Conservation (phyloP, 2,329 filamentous ascomycete species). For the Colletotrichum tofieldiae region DNA sequence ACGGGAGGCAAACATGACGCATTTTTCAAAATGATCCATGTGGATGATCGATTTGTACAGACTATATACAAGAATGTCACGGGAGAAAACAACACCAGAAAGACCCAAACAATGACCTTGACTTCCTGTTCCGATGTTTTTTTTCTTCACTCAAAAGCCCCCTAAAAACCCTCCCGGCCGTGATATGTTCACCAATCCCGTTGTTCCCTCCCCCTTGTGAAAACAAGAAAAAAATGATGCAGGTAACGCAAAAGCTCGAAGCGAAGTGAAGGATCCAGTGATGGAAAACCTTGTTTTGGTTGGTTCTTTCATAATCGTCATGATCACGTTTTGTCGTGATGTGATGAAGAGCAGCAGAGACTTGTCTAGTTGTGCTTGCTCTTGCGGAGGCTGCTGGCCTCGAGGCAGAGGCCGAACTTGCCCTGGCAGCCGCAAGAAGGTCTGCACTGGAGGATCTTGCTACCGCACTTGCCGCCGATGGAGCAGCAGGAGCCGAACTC, state of each 20-base stretch:
- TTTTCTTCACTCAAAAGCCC: slow-evolving; percentile 4
- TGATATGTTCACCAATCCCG: slow-evolving; percentile 17
- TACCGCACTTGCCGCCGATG: slow-evolving; percentile 56
- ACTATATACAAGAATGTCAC: slow-evolving; percentile 40
- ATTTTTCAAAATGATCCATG: background rate
- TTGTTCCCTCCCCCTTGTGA: background rate
- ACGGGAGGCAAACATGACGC: background rate
- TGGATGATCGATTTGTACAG: slow-evolving; percentile 14
- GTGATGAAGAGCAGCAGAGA: slow-evolving; percentile 5
- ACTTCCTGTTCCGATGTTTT: slow-evolving; percentile 17
- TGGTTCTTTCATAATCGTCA: slow-evolving; percentile 23
- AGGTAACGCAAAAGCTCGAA: slow-evolving; percentile 7
- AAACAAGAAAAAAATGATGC: background rate
- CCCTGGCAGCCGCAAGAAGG: slow-evolving; percentile 53
- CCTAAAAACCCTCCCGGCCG: slow-evolving; percentile 3
- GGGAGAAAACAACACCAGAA: slow-evolving; percentile 28
- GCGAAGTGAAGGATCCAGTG: slow-evolving; percentile 9
- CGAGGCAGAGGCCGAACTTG: slow-evolving; percentile 54
- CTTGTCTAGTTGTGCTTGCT: slow-evolving; percentile 9
- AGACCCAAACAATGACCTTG: slow-evolving; percentile 2
- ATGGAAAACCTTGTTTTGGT: background rate
- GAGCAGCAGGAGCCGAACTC: slow-evolving; percentile 62
- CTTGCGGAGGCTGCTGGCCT: slow-evolving; percentile 28
- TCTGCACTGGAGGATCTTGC: slow-evolving; percentile 54
- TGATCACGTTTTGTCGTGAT: slow-evolving; percentile 16